Conservation (phyloP, 768 basidiomycete genomes). For the Tricholoma matsutake region DNA sequence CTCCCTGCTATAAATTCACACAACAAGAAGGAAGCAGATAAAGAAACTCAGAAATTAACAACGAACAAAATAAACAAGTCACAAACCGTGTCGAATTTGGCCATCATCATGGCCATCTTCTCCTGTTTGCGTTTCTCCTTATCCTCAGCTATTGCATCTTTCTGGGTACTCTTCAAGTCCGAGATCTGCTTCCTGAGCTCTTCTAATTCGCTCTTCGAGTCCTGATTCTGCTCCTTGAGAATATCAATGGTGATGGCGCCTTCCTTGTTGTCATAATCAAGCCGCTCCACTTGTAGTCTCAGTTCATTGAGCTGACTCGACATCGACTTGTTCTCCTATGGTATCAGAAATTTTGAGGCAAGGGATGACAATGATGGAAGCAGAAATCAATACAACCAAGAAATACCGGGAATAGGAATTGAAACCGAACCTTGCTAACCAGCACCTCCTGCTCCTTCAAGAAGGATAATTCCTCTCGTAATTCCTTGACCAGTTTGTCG, state of each 20-base stretch:
- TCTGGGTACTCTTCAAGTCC: constrained; percentile 78
- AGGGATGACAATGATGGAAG: background rate
- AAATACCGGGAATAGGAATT: constrained; percentile 8
- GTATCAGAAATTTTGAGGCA: constrained; percentile 1
- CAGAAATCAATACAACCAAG: background rate
- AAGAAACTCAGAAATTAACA: constrained; percentile 4
- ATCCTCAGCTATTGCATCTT: constrained; percentile 86
- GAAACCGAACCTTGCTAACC: constrained; percentile 64
- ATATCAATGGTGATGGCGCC: constrained; percentile 89
- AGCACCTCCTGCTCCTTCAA: constrained; percentile 87
- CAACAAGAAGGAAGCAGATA: background rate
- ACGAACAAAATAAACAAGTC: constrained; percentile 42
- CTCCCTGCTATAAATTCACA: constrained; percentile 64
- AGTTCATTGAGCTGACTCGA: constrained; percentile 92
- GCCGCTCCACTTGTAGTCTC: constrained; percentile 83
- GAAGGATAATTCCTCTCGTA: constrained; percentile 85
- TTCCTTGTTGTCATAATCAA: constrained; percentile 97
- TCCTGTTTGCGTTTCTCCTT: constrained; percentile 99
- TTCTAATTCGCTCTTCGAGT: constrained; percentile 84
- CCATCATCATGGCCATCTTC: constrained; percentile 99
- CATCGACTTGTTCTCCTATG: constrained; percentile 90
- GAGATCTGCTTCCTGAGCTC: constrained; percentile 78
- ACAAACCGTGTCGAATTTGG: constrained; percentile 92
- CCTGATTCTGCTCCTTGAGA: constrained; percentile 90
- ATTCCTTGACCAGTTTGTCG: constrained; percentile 83